Evolutionary conservation across 306 rosid genomes (phyloP).

Genomic region (Vicia faba): DNA sequence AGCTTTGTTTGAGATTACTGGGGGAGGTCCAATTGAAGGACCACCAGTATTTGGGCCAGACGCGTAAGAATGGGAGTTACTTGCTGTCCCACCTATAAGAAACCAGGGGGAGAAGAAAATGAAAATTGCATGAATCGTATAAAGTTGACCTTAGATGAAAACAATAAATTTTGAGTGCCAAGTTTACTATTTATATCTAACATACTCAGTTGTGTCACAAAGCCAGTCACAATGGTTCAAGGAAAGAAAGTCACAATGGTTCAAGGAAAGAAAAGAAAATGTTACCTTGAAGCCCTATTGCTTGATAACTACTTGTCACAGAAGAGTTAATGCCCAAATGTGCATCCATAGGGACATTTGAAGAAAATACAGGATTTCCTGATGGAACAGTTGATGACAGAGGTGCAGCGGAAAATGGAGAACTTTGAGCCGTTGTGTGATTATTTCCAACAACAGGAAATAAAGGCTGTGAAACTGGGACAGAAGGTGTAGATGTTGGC

Average conservation of each 20-base stretch:
- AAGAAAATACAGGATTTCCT: constrained; percentile 45
- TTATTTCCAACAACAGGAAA: constrained; percentile 90
- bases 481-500: constrained; percentile 63
- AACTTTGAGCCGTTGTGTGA: constrained; percentile 57
- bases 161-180: constrained; percentile 13
- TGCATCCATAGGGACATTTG: constrained; percentile 54
- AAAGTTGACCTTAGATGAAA: constrained; percentile 13
- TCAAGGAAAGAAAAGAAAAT: constrained; percentile 19
- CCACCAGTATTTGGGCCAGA: constrained; percentile 99
- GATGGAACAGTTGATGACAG: constrained; percentile 59
- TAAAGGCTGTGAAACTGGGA: constrained; percentile 90
- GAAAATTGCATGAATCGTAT: constrained; percentile 29
- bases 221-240: constrained; percentile 11
- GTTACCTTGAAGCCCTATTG: constrained; percentile 59
- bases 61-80: constrained; percentile 87
- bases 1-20: constrained; percentile 90
- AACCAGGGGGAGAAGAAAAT: constrained; percentile 27
- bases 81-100: constrained; percentile 55
- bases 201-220: neutral
- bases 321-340: constrained; percentile 53
- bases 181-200: constrained; percentile 1
- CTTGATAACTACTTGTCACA: constrained; percentile 49
- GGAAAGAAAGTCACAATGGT: constrained; percentile 6
- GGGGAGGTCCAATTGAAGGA: constrained; percentile 99
- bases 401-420: constrained; percentile 63